Evolutionary conservation across 495 filamentous ascomycete species (phyloP), one percentile per base, ranked within the genome.

Genomic region (Acidomyces sp.): DNA sequence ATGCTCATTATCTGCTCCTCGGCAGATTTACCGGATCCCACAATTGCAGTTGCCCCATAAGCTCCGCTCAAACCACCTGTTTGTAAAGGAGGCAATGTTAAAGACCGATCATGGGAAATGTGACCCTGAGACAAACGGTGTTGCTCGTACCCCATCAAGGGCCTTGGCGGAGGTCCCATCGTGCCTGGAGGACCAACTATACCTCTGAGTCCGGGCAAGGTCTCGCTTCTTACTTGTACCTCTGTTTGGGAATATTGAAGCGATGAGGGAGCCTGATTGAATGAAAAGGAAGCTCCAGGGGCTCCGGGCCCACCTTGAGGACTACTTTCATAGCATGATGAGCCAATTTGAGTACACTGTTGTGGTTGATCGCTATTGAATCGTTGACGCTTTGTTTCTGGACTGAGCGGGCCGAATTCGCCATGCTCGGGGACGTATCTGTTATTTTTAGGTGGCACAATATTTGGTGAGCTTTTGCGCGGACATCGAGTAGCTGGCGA

Each of bases 61-160:
- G 42, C 24, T 12, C 42, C 33, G 15, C 35, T 52, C 17, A 40
- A 38, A 12, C 29, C 30, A 10, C 48, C 41, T 1, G 37, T 45
- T 21, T 77, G 71, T 13, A 81, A 48, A 1, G 80, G 79, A 3
- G 80, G 74, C 1, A 83, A 63, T 32, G 16, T 36, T 16, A 51
- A 24, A n/a, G 47, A 45, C 7, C 47, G 47, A 19, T 50, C 47
- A 12, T 30, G 47, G 3, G 27, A n/a, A 6, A 39, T 18, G 31
- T 46, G 48, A 9, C 48, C 48, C 22, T 46, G 43, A 3, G 43
- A 46, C 2, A 51, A 10, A 20, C 48, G 43, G 20, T 51, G 48
- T 28, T 46, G 43, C 31, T 48, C 34, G 34, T 54, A 50, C 26
- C 50, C 50, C 36, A 45, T 49, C 9, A 45, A 45, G 18, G 50